Base-by-base conservation (phyloP, 208 protist species). In the Trypanosoma cruzi region DNA sequence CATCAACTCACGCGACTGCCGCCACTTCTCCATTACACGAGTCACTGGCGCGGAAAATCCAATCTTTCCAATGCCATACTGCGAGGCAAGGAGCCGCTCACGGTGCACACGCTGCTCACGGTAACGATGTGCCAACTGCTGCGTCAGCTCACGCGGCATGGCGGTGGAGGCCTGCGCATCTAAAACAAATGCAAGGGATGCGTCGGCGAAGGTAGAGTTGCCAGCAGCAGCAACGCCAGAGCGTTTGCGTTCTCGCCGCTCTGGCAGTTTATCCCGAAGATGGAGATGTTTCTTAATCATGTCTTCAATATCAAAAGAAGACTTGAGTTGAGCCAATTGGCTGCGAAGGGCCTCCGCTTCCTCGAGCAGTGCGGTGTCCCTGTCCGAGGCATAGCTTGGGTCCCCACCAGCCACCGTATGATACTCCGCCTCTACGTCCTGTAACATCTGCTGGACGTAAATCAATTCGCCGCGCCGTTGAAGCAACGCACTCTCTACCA, bases 1-100 rank as follows among this genome's bases (percentile, higher is more conserved):
- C 80, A 92, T 83, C 64, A 92, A 71, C 68, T 91, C 86, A 20
- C 86, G 83, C 42, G 75, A 78, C 28, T 72, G 81, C 6, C 71
- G 73, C 86, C 89, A 95, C 60, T 81, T 78, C 68, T 87, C 86
- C 75, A 95, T 61, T 46, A 75, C 68, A n/a, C 36, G 73, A 68
- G 53, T 61, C 50, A 60, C 63, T 13, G 79, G 55, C 4, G 61
- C 53, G 50, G 70, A 75, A 29, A 95, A 80, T 7, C 89, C 89
- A n/a, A 66, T 73, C 66, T 91, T 92, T 55, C 80, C 84, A 50
- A 92, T 54, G 8, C 84, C 84, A n/a, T 80, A 75, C 18, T 77
- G 64, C 66, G 55, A 68, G 7, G 65, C 42, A 37, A 87, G 72
- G 20, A 89, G 46, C 18, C 69, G 76, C 64, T 91, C 81, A 31